Base-by-base conservation (phyloP, 805 yeast species). In the Sugiyamaella boreocaroliniensis region DNA sequence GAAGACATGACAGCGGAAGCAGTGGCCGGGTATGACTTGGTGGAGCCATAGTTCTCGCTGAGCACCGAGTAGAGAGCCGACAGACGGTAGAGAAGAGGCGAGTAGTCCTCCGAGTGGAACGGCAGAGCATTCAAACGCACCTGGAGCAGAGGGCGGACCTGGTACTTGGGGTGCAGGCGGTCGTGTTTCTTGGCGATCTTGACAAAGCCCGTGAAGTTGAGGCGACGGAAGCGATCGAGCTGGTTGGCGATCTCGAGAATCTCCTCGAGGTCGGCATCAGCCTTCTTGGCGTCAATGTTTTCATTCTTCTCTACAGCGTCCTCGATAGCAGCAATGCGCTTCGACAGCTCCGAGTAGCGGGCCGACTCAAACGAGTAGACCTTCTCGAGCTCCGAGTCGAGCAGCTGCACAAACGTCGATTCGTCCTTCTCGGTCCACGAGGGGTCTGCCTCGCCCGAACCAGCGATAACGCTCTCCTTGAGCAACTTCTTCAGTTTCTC, bases 171-270 rank as follows among this genome's bases (percentile, higher is more conserved):
- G 69, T 90, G 97, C 58, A 92, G 69, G 50, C 97, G 81, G 71
- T 93, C 98, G 66, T 93, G 99, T 71, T 92, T 92, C 73, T 92
- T 90, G 58, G 90, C 97, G 61, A 93, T 88, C 67, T 93, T 93
- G 62, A 83, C 78, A 71, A 93, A 92, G 1, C 97, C 99, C 12
- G 99, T 92, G 73, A 85, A 93, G 71, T 93, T 93, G 60, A 92
- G 71, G 63, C 99, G 78, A 43, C 95, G 85, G 71, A 93, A 93
- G 65, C 82, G 87, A 67, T 90, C 97, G 61, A 93, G 74, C 63
- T 88, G 92, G 62, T 86, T 87, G 10, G 98, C 87, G 61, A 80
- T 76, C 10, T 81, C 77, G 55, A 93, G 73, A 26, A 83, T 72
- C 55, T 81, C 82, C 64, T 93, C 99, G 60, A 93, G 74, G 51